Base-by-base conservation (phyloP, 1,139 yeast genomes). In the Lodderomyces pseudojiufengensis region DNA sequence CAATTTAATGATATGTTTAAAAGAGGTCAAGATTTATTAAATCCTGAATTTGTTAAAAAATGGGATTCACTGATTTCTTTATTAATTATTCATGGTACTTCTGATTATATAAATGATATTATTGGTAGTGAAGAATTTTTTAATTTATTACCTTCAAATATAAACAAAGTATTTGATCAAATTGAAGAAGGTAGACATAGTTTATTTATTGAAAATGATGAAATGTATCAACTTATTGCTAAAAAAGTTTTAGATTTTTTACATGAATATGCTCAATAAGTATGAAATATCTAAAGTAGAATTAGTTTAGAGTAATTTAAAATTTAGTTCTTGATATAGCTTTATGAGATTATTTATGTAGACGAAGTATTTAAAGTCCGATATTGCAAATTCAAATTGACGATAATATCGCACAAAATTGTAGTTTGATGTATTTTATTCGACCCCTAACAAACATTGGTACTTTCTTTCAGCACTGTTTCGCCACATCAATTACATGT, bases 1-100 rank as follows among this genome's bases (percentile, higher is more conserved):
- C 67, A 62, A 38, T 58, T 81, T 43, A 59, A 76, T 52, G 95
- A 82, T 46, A 81, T 86, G 70, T 54, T 86, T 32, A 57, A 54
- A 15, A 69, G 95, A 38, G 94, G 94, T 9, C 67, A 68, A 47
- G 59, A 61, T 24, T 63, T 83, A 42, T 54, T 70, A 36, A 59
- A 67, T 27, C 59, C 69, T 4, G 62, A 62, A 3, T 63, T 65
- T 45, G 75, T 69, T 23, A 43, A 63, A 16, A 61, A 66, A 39
- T 74, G 73, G 46, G 59, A 63, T 29, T 66, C 70, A 4, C 52
- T 63, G 48, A 48, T 72, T 50, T 55, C 81, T 25, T 51, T 80
- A 3, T 57, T 80, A 27, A 59, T 84, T 9, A 48, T 73, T 38
- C 75, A 69, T 45, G 73, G 74, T 25, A 50, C 60, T 4, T 43